Base-by-base conservation (phyloP, 495 filamentous ascomycete genomes). In the Podospora comata region DNA sequence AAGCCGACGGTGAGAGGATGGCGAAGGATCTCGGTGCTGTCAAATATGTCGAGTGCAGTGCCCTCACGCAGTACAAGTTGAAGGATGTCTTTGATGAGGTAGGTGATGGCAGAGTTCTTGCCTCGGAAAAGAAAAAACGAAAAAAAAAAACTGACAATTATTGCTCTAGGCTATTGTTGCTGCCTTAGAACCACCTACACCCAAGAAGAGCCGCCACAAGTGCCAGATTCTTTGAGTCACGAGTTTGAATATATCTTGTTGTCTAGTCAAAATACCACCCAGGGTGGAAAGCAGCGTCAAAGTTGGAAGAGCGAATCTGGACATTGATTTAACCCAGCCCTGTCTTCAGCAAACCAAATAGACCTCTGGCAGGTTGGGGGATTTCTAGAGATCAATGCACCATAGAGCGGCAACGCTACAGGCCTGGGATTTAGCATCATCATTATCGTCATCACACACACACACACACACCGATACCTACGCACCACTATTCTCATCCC, bases 1-100 rank as follows among this genome's bases (percentile, higher is more conserved):
- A 90, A 79, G 93, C 96, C 77, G 93, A 97, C 72, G 95, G 96
- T 34, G 96, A 98, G 77, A 83, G 88, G 68, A 97, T 99, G 91
- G 96, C 96, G 0, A 97, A 92, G 83, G 94, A 98, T 62, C 82
- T 99, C 15, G 92, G 92, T 59, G 95, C 95, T 6, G 93, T 99
- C 66, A 97, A 97, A 83, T 99, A 98, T 70, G 95, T 99, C 63
- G 95, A 99, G 82, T 99, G 95, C 82, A 97, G 93, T 75, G 95
- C 95, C 39, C 81, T 99, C 79, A 99, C 95, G 53, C 95, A 99
- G 83, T 97, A 94, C 80, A 97, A 97, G 81, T 83, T 99, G 65
- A 99, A 99, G 85, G 96, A 99, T 77, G 95, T 99, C 30, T 99
- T 99, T 79, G 95, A 99, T 72, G 95, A 99, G 92, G 94, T 97